Evolutionary conservation across 202 grass and related monocot species (phyloP).

Genomic region (Hordeum pubiflorum): DNA sequence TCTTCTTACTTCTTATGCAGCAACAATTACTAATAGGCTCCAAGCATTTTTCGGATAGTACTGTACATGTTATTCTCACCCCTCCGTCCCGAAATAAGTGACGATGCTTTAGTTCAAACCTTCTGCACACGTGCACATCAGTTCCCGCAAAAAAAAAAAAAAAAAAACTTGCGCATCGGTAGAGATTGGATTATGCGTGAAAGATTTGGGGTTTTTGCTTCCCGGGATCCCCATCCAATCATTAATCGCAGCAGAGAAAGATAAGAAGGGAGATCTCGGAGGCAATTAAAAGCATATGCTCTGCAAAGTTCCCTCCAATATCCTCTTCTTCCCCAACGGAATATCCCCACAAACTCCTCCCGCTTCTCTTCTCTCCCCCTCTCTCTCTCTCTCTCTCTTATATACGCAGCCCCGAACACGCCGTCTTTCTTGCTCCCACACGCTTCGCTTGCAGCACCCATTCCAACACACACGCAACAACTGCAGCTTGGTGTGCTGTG

Average conservation of each 20-base stretch:
- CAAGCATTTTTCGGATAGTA: background rate
- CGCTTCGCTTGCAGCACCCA: background rate
- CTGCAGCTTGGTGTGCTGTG: background rate
- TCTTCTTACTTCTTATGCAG: background rate
- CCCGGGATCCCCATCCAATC: background rate
- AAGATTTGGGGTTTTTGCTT: background rate
- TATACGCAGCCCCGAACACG: constrained; percentile 17
- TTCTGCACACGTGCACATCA: background rate
- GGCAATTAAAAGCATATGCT: constrained; percentile 29
- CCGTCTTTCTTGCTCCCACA: background rate
- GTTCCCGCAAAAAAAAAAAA: no score
- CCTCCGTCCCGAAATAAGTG: no score
- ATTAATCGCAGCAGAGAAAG: background rate
- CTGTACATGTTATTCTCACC: no score
- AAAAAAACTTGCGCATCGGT: background rate
- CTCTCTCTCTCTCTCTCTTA: background rate
- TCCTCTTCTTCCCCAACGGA: constrained; percentile 20
- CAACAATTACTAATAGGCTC: background rate
- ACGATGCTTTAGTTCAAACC: background rate
- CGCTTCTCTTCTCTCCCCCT: background rate
- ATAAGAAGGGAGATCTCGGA: background rate
- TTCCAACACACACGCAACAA: background rate
- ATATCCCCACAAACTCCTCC: constrained; percentile 22
- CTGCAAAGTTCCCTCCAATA: constrained; percentile 39
- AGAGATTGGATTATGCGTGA: background rate